Percentiles rank a stretch among this genome's conserved stretches.
Conservation (phyloP, 331 rosid genomes). For the Acacia pycnantha region DNA sequence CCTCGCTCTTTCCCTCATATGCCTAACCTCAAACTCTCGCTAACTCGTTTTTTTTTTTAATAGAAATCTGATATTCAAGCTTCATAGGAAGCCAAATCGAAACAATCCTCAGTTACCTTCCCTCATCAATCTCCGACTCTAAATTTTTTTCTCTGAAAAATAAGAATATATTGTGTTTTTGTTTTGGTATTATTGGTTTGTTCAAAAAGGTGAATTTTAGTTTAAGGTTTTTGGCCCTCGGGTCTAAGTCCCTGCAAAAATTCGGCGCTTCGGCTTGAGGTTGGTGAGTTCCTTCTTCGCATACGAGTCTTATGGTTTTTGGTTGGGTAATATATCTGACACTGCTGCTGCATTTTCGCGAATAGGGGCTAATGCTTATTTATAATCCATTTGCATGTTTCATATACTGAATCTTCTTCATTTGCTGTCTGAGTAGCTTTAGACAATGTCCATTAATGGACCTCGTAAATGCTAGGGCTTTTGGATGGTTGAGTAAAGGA, state of each 20-base stretch:
- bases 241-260: neutral
- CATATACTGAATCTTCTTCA: neutral
- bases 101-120: too few species aligned
- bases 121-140: too few species aligned
- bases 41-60: too few species aligned
- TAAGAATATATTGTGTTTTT: neutral
- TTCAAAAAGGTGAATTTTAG: neutral
- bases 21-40: neutral
- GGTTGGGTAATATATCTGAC: neutral
- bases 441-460: neutral
- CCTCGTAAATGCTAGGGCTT: neutral
- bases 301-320: neutral
- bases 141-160: neutral
- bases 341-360: neutral
- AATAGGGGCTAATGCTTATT: neutral
- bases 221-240: neutral
- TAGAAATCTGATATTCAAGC: too few species aligned
- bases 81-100: too few species aligned
- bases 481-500: neutral
- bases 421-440: neutral
- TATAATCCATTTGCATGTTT: neutral
- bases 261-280: neutral
- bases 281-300: conserved; percentile 1
- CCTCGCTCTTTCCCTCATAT: neutral
- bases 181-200: neutral